Evolutionary conservation across 2,329 filamentous ascomycete species (phyloP).

Genomic region (Fusarium sterilihyphosum): DNA sequence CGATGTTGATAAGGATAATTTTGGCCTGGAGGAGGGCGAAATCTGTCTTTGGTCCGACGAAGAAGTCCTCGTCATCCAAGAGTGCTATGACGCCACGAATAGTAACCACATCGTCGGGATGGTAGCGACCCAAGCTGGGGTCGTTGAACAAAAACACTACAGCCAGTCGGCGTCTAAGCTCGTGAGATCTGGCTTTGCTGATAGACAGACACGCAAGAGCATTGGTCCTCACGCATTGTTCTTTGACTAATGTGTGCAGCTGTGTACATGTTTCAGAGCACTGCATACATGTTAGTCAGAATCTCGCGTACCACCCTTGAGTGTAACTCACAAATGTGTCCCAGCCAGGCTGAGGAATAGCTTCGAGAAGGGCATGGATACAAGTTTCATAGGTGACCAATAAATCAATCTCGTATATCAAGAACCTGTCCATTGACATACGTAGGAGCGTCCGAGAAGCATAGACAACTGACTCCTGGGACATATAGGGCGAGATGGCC

Average conservation of each 20-base stretch:
- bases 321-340: constrained; percentile 53
- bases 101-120: constrained; percentile 54
- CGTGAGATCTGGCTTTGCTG: constrained; percentile 59
- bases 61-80: constrained; percentile 61
- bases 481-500: constrained; percentile 50
- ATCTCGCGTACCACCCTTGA: not conserved
- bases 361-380: constrained; percentile 54
- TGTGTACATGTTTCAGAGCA: constrained; percentile 60
- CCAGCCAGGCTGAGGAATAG: constrained; percentile 53
- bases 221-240: constrained; percentile 64
- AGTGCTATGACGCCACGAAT: constrained; percentile 58
- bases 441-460: constrained; percentile 61
- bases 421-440: constrained; percentile 63
- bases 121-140: constrained; percentile 51
- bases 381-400: constrained; percentile 53
- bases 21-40: constrained; percentile 75
- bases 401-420: constrained; percentile 56
- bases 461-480: constrained; percentile 48
- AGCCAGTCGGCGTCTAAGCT: constrained; percentile 74
- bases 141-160: constrained; percentile 70
- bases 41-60: constrained; percentile 66
- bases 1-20: constrained; percentile 76
- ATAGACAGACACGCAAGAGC: constrained; percentile 69
- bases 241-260: constrained; percentile 56
- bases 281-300: constrained; percentile 47